phyloP scores from a whole-genome alignment of 495 filamentous ascomycete species.

The Aspergillus wentii region DNA sequence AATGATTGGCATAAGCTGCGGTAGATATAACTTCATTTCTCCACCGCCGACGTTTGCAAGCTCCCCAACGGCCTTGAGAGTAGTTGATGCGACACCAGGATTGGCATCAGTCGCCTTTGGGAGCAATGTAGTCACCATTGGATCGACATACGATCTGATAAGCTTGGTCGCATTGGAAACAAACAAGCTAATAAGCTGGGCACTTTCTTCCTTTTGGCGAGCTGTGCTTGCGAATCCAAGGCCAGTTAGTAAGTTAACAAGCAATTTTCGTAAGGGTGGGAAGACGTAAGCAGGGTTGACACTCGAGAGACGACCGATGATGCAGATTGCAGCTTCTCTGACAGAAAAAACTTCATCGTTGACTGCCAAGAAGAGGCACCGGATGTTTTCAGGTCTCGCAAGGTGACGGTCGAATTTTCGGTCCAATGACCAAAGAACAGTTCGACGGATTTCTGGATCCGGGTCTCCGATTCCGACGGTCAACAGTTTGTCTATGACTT shows the following conservation, averaged over 20 bases:
- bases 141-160: constrained; percentile 92
- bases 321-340: constrained; percentile 89
- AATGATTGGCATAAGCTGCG: constrained; percentile 89
- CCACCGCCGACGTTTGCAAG: constrained; percentile 88
- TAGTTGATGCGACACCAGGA: constrained; percentile 82
- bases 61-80: constrained; percentile 89
- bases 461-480: constrained; percentile 92
- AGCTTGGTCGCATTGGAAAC: constrained; percentile 85
- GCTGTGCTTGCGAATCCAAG: constrained; percentile 92
- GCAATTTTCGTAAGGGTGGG: constrained; percentile 83
- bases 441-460: constrained; percentile 80
- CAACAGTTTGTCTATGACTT: constrained; percentile 93
- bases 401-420: constrained; percentile 92
- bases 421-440: constrained; percentile 83
- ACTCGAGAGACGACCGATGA: constrained; percentile 86
- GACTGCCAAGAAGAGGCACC: constrained; percentile 91
- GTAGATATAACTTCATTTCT: constrained; percentile 83
- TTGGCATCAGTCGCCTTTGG: constrained; percentile 83
- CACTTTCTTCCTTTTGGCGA: constrained; percentile 91
- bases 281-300: constrained; percentile 97
- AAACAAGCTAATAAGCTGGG: constrained; percentile 85
- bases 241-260: constrained; percentile 93
- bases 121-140: constrained; percentile 84
- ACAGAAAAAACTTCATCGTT: constrained; percentile 92
- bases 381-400: constrained; percentile 91